Percentiles rank a stretch among this genome's conserved stretches.
Conservation (phyloP, 164 flowering plant genomes). For the Vitis vinifera region DNA sequence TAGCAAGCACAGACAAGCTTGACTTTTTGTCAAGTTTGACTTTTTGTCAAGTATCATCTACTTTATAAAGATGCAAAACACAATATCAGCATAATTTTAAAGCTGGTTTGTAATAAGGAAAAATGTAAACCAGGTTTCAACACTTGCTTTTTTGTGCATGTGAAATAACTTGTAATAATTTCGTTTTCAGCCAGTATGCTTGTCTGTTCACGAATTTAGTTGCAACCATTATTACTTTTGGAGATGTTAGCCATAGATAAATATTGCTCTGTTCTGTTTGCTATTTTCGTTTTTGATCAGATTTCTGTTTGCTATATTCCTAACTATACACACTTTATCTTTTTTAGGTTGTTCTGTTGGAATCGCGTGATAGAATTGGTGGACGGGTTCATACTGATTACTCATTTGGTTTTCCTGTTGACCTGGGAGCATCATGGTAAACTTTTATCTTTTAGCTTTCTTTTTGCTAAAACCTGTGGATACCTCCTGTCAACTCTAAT, state of each 20-base stretch:
- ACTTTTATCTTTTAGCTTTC: background rate
- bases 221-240: background rate
- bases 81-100: no score
- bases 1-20: no score
- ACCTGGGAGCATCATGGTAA: slow-evolving; percentile 94
- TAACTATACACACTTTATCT: background rate
- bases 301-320: background rate
- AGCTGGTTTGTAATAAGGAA: no score
- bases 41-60: no score
- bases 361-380: slow-evolving; percentile 86
- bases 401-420: slow-evolving; percentile 92
- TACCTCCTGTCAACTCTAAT: background rate
- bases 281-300: background rate
- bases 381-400: slow-evolving; percentile 80
- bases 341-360: slow-evolving; percentile 69
- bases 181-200: background rate
- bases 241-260: background rate
- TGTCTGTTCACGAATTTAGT: background rate
- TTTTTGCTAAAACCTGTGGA: background rate
- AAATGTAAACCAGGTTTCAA: no score
- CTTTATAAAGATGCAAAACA: no score
- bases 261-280: background rate
- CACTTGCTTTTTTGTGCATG: no score
- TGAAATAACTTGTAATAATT: no score
- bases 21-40: no score